Conservation (phyloP, 2,329 filamentous ascomycete genomes). For the Ophiosphaerella korrae region DNA sequence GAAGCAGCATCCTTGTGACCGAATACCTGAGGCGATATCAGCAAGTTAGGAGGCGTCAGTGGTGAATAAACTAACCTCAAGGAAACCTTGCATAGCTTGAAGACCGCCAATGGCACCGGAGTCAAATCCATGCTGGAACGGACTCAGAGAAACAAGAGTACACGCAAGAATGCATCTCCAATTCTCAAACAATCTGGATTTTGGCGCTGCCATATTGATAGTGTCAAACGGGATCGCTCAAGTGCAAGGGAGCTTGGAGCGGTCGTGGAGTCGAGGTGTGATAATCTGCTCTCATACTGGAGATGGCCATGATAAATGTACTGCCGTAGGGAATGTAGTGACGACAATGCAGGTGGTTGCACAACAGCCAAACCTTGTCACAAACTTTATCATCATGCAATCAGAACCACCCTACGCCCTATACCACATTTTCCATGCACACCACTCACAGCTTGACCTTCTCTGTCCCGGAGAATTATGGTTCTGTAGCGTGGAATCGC, state of each 20-base stretch:
- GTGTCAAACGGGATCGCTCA: neutral
- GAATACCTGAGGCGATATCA: conserved; percentile 27
- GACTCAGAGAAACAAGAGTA: conserved; percentile 55
- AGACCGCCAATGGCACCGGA: conserved; percentile 59
- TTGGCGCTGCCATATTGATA: conserved; percentile 26
- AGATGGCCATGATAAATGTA: no score
- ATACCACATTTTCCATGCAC: no score
- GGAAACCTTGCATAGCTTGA: conserved; percentile 58
- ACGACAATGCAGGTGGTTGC: neutral
- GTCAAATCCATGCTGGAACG: conserved; percentile 60
- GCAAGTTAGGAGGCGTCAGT: neutral
- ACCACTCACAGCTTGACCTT: no score
- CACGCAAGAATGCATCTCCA: conserved; percentile 57
- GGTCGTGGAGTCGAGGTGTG: neutral
- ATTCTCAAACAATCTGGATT: conserved; percentile 46
- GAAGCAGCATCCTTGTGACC: conserved; percentile 33
- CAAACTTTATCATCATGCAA: neutral
- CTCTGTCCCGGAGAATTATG: no score
- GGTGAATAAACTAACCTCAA: conserved; percentile 42
- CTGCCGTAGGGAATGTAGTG: neutral
- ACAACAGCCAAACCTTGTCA: neutral
- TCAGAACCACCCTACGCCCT: no score
- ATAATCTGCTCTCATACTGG: no score
- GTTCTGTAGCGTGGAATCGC: no score
- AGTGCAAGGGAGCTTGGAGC: neutral